Evolutionary conservation across 2,329 filamentous ascomycete genomes (phyloP).

Genomic region (Trichoderma endophyticum): DNA sequence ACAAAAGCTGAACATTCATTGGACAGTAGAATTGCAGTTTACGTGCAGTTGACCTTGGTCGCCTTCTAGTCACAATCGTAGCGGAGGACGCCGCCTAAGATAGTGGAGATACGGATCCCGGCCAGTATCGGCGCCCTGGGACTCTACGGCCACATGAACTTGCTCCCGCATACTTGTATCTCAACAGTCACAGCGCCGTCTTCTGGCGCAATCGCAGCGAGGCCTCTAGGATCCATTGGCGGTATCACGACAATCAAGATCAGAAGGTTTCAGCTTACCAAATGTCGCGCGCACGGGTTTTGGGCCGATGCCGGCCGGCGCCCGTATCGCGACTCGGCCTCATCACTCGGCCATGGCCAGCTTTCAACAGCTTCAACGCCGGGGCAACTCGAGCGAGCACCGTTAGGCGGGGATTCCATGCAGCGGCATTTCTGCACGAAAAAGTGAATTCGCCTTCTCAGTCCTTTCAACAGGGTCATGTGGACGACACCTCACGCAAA

Average conservation of each 20-base stretch:
- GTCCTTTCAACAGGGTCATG: neutral
- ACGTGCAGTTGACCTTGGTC: neutral
- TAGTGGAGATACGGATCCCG: slow-evolving; percentile 13
- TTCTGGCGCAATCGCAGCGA: neutral
- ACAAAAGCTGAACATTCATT: neutral
- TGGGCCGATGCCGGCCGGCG: slow-evolving; percentile 10
- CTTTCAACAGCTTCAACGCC: neutral
- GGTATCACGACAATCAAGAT: neutral
- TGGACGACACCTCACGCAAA: slow-evolving; percentile 23
- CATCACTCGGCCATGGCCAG: neutral
- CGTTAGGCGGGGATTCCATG: neutral
- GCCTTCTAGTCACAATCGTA: neutral
- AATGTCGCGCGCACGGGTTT: slow-evolving; percentile 1
- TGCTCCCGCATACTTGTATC: neutral
- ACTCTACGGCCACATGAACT: neutral
- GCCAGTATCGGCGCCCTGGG: slow-evolving; percentile 4
- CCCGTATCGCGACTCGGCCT: neutral
- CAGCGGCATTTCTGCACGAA: neutral
- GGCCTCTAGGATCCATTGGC: neutral
- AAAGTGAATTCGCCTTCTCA: neutral
- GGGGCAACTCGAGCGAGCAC: neutral
- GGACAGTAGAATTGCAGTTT: neutral
- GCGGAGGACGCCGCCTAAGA: neutral
- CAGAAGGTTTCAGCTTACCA: neutral
- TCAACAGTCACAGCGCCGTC: neutral